Base-by-base conservation (phyloP, 371 early-diverging fungal species). In the Umbelopsis sp. region DNA sequence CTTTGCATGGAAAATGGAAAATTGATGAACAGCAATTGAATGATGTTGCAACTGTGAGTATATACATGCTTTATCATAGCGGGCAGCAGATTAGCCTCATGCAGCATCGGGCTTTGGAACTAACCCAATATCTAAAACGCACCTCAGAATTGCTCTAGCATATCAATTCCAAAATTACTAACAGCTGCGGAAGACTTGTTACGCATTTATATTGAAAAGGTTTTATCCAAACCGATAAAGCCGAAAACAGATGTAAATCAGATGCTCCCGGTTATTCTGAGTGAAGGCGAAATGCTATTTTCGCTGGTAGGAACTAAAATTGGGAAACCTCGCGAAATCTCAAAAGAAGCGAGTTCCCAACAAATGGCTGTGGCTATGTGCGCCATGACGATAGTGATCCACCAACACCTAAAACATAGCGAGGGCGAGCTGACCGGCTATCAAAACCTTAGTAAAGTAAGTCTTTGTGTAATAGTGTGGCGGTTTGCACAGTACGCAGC, bases 291-390 rank as follows among this genome's bases (percentile, higher is more conserved):
- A 11, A 11, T 25, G 29, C 37, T 57, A 6, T 57, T 57, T 35
- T 57, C 57, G n/a, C 29, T 18, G 10, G 14, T n/a, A 1, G 18
- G 35, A 3, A 16, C 6, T 3, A 7, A 57, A 35, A n/a, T 3
- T 1, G 11, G 7, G 41, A 41, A 57, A 4, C 35, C 57, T 0
- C 16, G 41, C 41, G 41, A 41, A 10, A 10, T 16, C 18, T 29
- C 35, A 18, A 32, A 29, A 35, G 12, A 5, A 0, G 57, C 57
- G 16, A 4, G 14, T 3, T 35, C 57, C 12, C 3, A 35, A 29
- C 57, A 57, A 18, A 32, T 57, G 35, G 57, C 57, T 57, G 12
- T 57, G 37, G 57, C 35, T 12, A 29, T 57, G n/a, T 57, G 57
- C 35, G 57, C 57, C 6, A 57, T 57, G 57, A 18, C 12, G 18